phyloP scores from a whole-genome alignment of 2,329 filamentous ascomycete species.

The Diaporthe citri region DNA sequence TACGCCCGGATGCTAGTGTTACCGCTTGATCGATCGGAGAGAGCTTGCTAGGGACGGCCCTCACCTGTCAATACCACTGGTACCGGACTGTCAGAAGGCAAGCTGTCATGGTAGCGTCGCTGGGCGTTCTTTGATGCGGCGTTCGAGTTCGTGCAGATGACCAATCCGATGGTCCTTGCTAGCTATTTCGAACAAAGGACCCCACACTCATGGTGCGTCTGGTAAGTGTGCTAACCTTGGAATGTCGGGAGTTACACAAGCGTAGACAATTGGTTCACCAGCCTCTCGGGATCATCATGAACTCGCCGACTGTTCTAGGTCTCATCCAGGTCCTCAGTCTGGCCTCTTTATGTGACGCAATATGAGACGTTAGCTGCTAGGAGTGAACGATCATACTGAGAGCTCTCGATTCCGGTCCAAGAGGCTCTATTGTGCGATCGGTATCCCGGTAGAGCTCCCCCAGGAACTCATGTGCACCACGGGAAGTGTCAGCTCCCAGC shows the following conservation, averaged over 20 bases:
- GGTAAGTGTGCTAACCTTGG: background rate
- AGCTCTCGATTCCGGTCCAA: background rate
- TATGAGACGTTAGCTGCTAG: background rate
- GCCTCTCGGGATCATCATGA: background rate
- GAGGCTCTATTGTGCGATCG: too few species aligned
- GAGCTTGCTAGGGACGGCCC: conserved; percentile 8
- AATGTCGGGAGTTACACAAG: background rate
- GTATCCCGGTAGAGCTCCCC: background rate
- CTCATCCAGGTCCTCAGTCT: background rate
- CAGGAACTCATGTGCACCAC: background rate
- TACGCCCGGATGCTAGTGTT: background rate
- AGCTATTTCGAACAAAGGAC: background rate
- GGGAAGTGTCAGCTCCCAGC: background rate
- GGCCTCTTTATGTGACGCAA: background rate
- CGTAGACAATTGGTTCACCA: background rate
- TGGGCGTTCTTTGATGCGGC: background rate
- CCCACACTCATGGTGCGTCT: background rate
- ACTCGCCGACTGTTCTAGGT: background rate
- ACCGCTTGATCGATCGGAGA: background rate
- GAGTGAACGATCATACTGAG: background rate
- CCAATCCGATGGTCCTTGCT: background rate
- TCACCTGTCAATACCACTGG: background rate
- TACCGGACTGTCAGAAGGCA: background rate
- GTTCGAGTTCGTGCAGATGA: background rate
- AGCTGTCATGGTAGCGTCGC: background rate